Conservation (phyloP, 257 asterid genomes). For the Marsdenia floribunda region DNA sequence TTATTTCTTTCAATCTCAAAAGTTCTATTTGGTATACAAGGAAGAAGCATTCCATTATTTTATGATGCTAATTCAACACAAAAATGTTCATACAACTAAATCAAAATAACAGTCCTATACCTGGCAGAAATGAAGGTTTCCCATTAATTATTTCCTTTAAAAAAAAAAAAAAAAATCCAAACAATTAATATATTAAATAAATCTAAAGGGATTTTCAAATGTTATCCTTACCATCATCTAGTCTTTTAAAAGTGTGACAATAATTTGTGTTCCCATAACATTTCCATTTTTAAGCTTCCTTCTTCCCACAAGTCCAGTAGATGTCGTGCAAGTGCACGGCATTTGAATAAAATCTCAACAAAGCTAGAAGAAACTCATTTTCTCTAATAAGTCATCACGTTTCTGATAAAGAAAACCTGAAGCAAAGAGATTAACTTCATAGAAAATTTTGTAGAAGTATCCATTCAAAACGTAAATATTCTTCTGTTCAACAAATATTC, state of each 20-base stretch:
- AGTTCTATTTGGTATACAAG: not conserved
- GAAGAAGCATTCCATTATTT: not conserved
- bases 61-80: not conserved
- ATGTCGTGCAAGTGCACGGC: not conserved
- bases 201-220: not conserved
- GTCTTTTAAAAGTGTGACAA: not conserved
- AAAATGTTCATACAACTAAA: not conserved
- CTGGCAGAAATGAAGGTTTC: not conserved
- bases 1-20: not conserved
- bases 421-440: not conserved
- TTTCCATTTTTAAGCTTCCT: not conserved
- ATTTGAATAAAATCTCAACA: not conserved
- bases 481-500: not conserved
- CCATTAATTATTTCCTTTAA: not conserved
- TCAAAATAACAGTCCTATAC: not conserved
- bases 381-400: not conserved
- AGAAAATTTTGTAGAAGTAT: not conserved
- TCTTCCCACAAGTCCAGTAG: too few species aligned
- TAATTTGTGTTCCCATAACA: not conserved
- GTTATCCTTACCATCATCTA: not conserved
- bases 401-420: not conserved
- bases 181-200: not conserved
- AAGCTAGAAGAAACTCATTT: not conserved
- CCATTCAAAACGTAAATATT: not conserved
- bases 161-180: not conserved